Evolutionary conservation across 2,329 filamentous ascomycete genomes (phyloP).

Genomic region (Hypoxylon sp.): DNA sequence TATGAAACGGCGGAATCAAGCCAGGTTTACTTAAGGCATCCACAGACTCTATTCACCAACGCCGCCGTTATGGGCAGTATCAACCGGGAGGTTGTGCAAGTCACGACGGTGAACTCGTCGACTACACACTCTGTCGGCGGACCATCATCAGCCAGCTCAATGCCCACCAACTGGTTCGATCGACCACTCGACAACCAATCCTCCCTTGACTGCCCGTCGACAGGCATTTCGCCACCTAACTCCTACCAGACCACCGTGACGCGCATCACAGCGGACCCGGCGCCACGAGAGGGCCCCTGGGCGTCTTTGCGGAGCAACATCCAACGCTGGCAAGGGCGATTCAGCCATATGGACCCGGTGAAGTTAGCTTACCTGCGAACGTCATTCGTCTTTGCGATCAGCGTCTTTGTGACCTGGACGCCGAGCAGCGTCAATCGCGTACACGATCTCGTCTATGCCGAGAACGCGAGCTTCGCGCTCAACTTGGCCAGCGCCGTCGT

Average conservation of each 20-base stretch:
- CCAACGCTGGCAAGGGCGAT: slow-evolving; percentile 46
- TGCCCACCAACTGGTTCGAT: slow-evolving; percentile 50
- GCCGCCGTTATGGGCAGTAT: slow-evolving; percentile 52
- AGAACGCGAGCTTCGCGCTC: slow-evolving; percentile 69
- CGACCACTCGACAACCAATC: slow-evolving; percentile 43
- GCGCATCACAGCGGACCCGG: slow-evolving; percentile 50
- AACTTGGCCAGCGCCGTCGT: slow-evolving; percentile 78
- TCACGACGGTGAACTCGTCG: slow-evolving; percentile 50
- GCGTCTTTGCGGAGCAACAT: slow-evolving; percentile 42
- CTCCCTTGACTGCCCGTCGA: slow-evolving; percentile 15
- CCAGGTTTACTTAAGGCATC: slow-evolving; percentile 5
- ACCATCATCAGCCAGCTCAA: slow-evolving; percentile 23
- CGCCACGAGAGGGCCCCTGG: slow-evolving; percentile 22
- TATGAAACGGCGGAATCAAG: neutral
- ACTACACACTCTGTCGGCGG: slow-evolving; percentile 31
- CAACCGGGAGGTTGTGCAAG: slow-evolving; percentile 50
- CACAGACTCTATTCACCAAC: slow-evolving; percentile 49
- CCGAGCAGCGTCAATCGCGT: slow-evolving; percentile 80
- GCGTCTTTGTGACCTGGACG: slow-evolving; percentile 72
- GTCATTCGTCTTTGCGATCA: slow-evolving; percentile 71
- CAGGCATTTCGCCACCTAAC: slow-evolving; percentile 27
- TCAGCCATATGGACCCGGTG: slow-evolving; percentile 65
- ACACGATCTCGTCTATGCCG: slow-evolving; percentile 71
- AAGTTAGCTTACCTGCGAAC: slow-evolving; percentile 72
- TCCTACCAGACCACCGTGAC: slow-evolving; percentile 49